phyloP scores from a whole-genome alignment of 768 basidiomycete genomes.

The Pulveroboletus sp. region DNA sequence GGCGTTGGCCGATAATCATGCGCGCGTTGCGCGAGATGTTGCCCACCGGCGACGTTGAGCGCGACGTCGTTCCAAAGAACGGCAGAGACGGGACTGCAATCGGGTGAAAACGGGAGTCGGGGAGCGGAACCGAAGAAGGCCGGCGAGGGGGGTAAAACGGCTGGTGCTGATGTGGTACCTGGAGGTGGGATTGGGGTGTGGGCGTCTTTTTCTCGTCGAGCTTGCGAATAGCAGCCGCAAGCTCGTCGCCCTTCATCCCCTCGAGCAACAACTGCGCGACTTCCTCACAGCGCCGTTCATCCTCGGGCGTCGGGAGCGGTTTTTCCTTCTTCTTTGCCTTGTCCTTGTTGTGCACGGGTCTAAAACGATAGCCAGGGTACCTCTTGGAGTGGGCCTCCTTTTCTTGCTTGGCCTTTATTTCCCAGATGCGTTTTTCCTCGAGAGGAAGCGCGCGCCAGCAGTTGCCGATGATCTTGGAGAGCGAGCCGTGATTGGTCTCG shows the following conservation, averaged over 20 bases:
- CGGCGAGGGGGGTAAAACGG: conserved; percentile 45
- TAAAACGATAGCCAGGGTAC: conserved; percentile 64
- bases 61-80: conserved; percentile 39
- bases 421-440: conserved; percentile 73
- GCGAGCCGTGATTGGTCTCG: conserved; percentile 47
- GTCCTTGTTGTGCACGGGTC: conserved; percentile 44
- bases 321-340: conserved; percentile 42
- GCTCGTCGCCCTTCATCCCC: conserved; percentile 69
- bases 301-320: conserved; percentile 14
- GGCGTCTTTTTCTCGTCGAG: conserved; percentile 37
- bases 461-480: conserved; percentile 51
- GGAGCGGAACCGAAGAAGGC: conserved; percentile 63
- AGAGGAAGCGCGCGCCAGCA: conserved; percentile 69
- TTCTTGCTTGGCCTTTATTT: conserved; percentile 66
- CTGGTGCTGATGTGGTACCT: conserved; percentile 2
- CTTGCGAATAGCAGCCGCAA: conserved; percentile 56
- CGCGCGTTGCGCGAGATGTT: conserved; percentile 45
- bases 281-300: conserved; percentile 41
- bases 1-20: conserved; percentile 42
- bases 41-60: conserved; percentile 42
- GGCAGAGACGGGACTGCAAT: conserved; percentile 46
- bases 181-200: background rate
- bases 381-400: conserved; percentile 68
- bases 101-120: conserved; percentile 36
- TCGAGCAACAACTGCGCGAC: conserved; percentile 63